phyloP scores from a whole-genome alignment of 2,329 filamentous ascomycete genomes.

The Apiospora arundinis region DNA sequence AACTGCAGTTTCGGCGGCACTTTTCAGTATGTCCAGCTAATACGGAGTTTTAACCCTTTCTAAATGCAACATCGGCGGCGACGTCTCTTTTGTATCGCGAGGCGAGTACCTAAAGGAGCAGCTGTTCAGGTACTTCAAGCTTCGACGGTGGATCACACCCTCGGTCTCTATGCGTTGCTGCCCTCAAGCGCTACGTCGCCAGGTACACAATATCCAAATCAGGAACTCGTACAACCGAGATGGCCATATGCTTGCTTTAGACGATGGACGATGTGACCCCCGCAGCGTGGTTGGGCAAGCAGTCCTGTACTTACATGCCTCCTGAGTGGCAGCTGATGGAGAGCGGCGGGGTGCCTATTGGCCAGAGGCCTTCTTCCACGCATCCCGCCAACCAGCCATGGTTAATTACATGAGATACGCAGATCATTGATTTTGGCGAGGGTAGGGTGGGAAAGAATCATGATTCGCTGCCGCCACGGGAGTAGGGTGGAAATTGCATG shows the following conservation, averaged over 20 bases:
- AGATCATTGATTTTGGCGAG: constrained; percentile 1
- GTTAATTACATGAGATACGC: not conserved
- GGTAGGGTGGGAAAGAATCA: not conserved
- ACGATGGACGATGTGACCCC: not conserved
- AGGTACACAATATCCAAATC: not conserved
- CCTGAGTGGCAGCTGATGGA: not conserved
- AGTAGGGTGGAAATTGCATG: constrained; percentile 12
- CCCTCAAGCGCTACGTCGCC: not conserved
- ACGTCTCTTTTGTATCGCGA: constrained; percentile 20
- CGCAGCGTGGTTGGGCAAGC: not conserved
- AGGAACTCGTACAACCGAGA: constrained; percentile 1
- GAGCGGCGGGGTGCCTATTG: not conserved
- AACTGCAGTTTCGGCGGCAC: not conserved
- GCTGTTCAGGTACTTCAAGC: constrained; percentile 25
- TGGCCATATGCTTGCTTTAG: constrained; percentile 1
- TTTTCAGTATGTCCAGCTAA: constrained; percentile 21
- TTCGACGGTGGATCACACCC: constrained; percentile 24
- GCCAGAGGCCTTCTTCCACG: not conserved
- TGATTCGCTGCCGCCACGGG: constrained; percentile 6
- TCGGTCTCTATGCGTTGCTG: not conserved
- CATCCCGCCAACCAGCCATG: not conserved
- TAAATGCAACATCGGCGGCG: constrained; percentile 32
- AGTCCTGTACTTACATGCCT: not conserved
- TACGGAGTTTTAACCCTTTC: constrained; percentile 22
- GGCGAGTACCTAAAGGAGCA: constrained; percentile 7